Percentiles rank a stretch among this genome's conserved stretches.
Evolutionary conservation across 2,329 filamentous ascomycete genomes (phyloP).

Genomic region (Akanthomyces lecanii): DNA sequence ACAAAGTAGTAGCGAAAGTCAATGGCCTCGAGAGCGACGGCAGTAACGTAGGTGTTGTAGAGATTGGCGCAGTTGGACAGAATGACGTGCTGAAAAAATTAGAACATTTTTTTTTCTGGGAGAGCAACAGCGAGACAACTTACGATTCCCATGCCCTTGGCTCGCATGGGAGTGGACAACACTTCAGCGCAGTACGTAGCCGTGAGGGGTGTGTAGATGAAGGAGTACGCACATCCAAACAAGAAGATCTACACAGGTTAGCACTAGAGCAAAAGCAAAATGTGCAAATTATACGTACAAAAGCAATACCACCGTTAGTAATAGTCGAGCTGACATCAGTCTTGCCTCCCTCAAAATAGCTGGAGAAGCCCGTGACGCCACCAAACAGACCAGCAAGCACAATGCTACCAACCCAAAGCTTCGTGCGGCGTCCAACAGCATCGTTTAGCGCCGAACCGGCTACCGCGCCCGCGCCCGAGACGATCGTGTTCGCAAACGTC

Average conservation of each 20-base stretch:
- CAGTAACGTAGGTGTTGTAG: conserved; percentile 31
- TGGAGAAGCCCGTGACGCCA: conserved; percentile 43
- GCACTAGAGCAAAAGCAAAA: background rate
- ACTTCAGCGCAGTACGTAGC: conserved; percentile 35
- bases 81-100: conserved; percentile 20
- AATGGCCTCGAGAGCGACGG: conserved; percentile 29
- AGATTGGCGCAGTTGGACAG: conserved; percentile 30
- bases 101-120: background rate
- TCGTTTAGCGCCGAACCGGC: conserved; percentile 31
- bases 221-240: conserved; percentile 48
- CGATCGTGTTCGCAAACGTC: conserved; percentile 44
- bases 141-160: conserved; percentile 34
- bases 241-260: conserved; percentile 38
- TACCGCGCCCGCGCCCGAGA: conserved; percentile 40
- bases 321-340: conserved; percentile 31
- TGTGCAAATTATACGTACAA: conserved; percentile 27
- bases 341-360: conserved; percentile 34
- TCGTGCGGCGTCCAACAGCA: conserved; percentile 33
- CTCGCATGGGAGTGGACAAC: conserved; percentile 29
- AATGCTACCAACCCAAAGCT: conserved; percentile 48
- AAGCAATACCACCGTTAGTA: conserved; percentile 43
- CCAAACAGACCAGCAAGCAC: conserved; percentile 43
- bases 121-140: conserved; percentile 15
- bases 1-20: conserved; percentile 31
- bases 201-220: conserved; percentile 47